phyloP scores from a whole-genome alignment of 352 stramenopile species.

The Halophytophthora batemanensis region DNA sequence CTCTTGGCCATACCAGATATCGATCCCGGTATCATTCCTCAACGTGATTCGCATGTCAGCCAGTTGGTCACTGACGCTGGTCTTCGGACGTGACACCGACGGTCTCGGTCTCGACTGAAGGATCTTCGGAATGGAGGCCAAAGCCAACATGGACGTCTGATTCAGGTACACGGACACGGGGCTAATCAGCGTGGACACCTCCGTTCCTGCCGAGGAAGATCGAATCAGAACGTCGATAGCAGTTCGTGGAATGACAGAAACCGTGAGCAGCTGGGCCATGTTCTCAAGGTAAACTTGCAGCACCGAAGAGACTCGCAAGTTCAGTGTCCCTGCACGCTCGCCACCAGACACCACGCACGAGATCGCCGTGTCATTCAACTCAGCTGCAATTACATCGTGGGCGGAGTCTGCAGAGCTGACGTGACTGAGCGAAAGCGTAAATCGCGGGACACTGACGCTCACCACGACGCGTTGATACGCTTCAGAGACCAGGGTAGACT shows the following conservation, averaged over 20 bases:
- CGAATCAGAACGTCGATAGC: slow-evolving; percentile 42
- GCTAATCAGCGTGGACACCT: slow-evolving; percentile 50
- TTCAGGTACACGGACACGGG: slow-evolving; percentile 58
- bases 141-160: slow-evolving; percentile 64
- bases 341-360: slow-evolving; percentile 27
- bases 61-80: slow-evolving; percentile 25
- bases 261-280: slow-evolving; percentile 64
- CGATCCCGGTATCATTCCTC: slow-evolving; percentile 35
- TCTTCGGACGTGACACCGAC: not conserved
- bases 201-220: slow-evolving; percentile 22
- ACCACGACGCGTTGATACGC: slow-evolving; percentile 39
- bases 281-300: slow-evolving; percentile 70
- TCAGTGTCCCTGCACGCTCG: slow-evolving; percentile 16
- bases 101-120: slow-evolving; percentile 13
- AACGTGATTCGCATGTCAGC: slow-evolving; percentile 60
- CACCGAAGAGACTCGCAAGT: slow-evolving; percentile 35
- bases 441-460: slow-evolving; percentile 32
- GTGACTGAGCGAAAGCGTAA: slow-evolving; percentile 38
- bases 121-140: slow-evolving; percentile 55
- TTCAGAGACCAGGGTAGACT: slow-evolving; percentile 36
- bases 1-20: slow-evolving; percentile 68
- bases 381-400: slow-evolving; percentile 58
- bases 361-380: slow-evolving; percentile 42
- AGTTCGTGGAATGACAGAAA: slow-evolving; percentile 59
- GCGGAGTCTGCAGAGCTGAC: slow-evolving; percentile 36